Evolutionary conservation across 441 rosid species (phyloP).

Genomic region (Dalechampia spathulata): DNA sequence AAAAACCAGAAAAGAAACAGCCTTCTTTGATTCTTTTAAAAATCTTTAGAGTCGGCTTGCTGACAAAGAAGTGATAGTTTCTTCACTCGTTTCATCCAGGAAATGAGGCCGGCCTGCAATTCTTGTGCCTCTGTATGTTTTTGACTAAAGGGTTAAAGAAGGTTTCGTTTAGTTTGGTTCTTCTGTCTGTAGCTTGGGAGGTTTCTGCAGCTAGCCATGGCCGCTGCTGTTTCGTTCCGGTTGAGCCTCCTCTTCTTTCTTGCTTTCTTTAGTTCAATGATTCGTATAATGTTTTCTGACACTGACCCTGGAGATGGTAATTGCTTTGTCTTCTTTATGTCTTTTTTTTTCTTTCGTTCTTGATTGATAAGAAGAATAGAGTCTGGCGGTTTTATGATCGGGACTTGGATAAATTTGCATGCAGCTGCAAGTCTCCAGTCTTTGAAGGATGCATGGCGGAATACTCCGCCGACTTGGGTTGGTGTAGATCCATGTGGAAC

Average conservation of each 20-base stretch:
- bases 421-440: slow-evolving; percentile 72
- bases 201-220: background rate
- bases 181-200: background rate
- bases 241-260: slow-evolving; percentile 29
- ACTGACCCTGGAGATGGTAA: slow-evolving; percentile 81
- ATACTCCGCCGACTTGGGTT: slow-evolving; percentile 71
- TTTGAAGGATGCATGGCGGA: slow-evolving; percentile 62
- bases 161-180: background rate
- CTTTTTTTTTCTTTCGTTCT: too few relatives aligned
- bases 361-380: too few relatives aligned
- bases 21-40: too few relatives aligned
- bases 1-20: too few relatives aligned
- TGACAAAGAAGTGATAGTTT: too few relatives aligned
- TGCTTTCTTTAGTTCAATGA: slow-evolving; percentile 22
- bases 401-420: background rate
- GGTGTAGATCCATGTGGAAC: slow-evolving; percentile 72
- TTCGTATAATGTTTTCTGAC: slow-evolving; percentile 29
- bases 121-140: too few relatives aligned
- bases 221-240: slow-evolving; percentile 17
- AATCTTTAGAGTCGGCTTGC: too few relatives aligned
- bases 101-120: too few relatives aligned
- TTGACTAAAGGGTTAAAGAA: too few relatives aligned
- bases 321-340: background rate
- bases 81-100: too few relatives aligned
- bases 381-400: too few relatives aligned